Evolutionary conservation across 345 rosid genomes (phyloP), one percentile per base, ranked within the genome.

Genomic region (Barbarea vulgaris): DNA sequence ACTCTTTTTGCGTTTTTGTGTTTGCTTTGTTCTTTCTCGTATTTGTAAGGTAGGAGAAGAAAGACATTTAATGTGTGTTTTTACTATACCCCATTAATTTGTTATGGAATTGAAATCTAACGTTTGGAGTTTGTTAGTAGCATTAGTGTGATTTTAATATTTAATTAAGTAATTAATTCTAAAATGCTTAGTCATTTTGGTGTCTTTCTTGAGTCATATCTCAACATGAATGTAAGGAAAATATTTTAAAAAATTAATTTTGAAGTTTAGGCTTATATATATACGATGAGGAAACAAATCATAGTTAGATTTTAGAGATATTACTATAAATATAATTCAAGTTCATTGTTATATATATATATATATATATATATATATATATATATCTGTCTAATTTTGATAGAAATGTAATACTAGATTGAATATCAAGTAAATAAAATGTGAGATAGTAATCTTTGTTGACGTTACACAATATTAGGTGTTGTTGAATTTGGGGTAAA

Each of bases 401-500:
- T 52, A 25, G 25, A 68, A 68, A 21, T 51, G 0, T 46, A 46
- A n/a, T 46, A 46, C 10, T 46, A 46, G 21, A 46, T 17, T 27
- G 17, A 34, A 18, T 37, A 59, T 61, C 7, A 62, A 61, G 64
- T 41, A 44, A 51, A 60, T 34, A 69, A 68, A 61, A 50, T 67
- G 48, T 69, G 59, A 46, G 70, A 46, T 31, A 18, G 63, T 52
- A 69, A 34, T 41, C 10, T 64, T 5, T 70, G 28, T 47, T 13
- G 60, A 77, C 80, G 80, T 77, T 77, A 70, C 67, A 56, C 13
- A n/a, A n/a, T n/a, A 36, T 71, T 47, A 13, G 30, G 34, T 77
- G 72, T 64, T 77, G 80, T 70, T 77, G 18, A 77, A 77, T 64
- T 56, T 70, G 54, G 80, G 55, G 72, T 56, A 56, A 70, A 70